Evolutionary conservation across 2,329 filamentous ascomycete species (phyloP).

Genomic region (Calonectria naviculata): DNA sequence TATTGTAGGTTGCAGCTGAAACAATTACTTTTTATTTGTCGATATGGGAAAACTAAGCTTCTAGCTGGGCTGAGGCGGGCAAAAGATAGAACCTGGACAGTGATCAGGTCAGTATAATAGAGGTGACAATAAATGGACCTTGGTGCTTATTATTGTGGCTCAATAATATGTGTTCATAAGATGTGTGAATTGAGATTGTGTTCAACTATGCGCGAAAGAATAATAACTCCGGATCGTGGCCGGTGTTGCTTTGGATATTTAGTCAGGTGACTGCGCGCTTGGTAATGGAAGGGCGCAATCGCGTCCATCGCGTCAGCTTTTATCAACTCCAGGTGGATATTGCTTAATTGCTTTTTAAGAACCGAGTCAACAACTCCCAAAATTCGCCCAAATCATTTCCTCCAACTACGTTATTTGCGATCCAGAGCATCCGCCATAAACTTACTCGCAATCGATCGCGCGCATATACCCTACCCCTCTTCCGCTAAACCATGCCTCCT

Average conservation of each 20-base stretch:
- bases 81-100: background rate
- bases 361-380: background rate
- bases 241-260: constrained; percentile 5
- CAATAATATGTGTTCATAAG: background rate
- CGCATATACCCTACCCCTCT: too few species aligned
- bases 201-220: background rate
- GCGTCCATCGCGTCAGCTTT: constrained; percentile 37
- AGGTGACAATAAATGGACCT: background rate
- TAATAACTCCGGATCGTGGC: background rate
- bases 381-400: background rate
- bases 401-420: background rate
- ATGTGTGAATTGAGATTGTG: background rate
- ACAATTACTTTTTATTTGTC: background rate
- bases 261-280: constrained; percentile 40
- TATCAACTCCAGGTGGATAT: background rate
- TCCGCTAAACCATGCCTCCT: constrained; percentile 44
- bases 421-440: background rate
- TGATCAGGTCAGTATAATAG: background rate
- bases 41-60: background rate
- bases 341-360: background rate
- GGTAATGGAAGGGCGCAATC: constrained; percentile 16
- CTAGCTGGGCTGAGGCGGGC: background rate
- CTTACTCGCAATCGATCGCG: background rate
- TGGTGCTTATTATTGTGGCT: background rate
- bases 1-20: background rate